Evolutionary conservation across 768 basidiomycete genomes (phyloP), one percentile per base, ranked within the genome.

Genomic region (Dacryopinax spathularia): DNA sequence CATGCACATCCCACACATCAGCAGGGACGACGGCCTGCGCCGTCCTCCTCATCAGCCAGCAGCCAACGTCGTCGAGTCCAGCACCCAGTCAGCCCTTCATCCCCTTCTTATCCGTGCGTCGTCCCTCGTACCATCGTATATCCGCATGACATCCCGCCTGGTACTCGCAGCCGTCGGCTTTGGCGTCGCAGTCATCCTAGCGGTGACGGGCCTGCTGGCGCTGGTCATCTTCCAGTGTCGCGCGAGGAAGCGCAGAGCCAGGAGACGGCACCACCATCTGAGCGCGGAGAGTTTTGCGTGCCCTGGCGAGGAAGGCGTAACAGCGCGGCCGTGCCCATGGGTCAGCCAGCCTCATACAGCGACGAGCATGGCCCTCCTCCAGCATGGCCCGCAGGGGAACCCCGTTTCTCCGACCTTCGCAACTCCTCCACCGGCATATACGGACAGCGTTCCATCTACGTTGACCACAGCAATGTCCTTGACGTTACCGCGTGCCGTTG

Each of bases 71-170:
- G 48, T 27, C 13, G 25, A 31, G 29, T 7, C 48, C 48, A 5
- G 22, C 25, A 6, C 39, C 39, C 39, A 25, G 10, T 20, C 9
- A 22, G 48, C 48, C 48, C 48, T 20, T 56, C 48, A 3, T 56
- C 48, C n/a, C 22, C 48, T 56, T 18, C 48, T 56, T 29, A 56
- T 56, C 48, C 48, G 48, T 56, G 48, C 48, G 48, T 56, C 48
- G 25, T 56, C 48, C 7, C 12, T 56, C 48, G 48, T 56, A 15
- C 48, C 15, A 6, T 56, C 48, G 3, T 56, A 56, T 56, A 56
- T 56, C 22, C 48, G 48, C 48, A 56, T 56, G 48, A 56, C 48
- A 56, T 13, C 48, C 29, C 48, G 48, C 12, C 48, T 56, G 9
- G 48, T 29, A 22, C 29, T 25, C 48, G 48, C 48, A 56, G 48